A percentile compares a stretch with the other conserved stretches of the same genome.
These are phyloP conservation scores for Backusella tarrabulga DNA, from an alignment of 192 early-diverging fungal genomes.

Conservation along the genomic window DNA sequence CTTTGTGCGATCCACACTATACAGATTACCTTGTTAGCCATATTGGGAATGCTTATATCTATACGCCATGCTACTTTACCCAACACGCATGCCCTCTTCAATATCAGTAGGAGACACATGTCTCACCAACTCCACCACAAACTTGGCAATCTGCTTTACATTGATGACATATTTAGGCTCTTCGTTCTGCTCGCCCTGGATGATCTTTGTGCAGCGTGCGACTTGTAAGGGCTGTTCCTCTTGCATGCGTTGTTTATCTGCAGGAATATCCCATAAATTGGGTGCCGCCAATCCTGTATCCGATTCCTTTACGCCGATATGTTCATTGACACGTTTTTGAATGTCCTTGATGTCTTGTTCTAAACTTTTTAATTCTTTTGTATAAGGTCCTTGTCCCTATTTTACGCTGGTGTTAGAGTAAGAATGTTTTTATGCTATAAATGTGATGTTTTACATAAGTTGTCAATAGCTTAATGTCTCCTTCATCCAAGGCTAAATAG, in stretches of 20 bases:
- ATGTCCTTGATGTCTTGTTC: conserved; percentile 96
- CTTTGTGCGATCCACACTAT: conserved; percentile 96
- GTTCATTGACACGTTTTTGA: conserved; percentile 98
- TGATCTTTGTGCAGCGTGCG: conserved; percentile 98
- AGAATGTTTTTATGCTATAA: neutral
- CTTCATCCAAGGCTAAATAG: conserved; percentile 75
- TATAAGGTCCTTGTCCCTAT: conserved; percentile 97
- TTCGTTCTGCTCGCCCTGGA: conserved; percentile 86
- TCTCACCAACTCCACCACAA: conserved; percentile 96
- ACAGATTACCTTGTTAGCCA: neutral
- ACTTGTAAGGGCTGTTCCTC: conserved; percentile 96
- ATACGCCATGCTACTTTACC: conserved; percentile 56
- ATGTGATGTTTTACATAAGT: conserved; percentile 69
- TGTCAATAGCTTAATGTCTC: conserved; percentile 88
- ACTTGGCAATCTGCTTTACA: conserved; percentile 99
- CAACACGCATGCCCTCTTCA: conserved; percentile 99
- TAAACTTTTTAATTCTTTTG: conserved; percentile 89
- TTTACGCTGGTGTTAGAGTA: neutral
- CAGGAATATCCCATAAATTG: conserved; percentile 98
- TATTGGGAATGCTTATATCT: neutral
- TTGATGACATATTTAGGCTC: conserved; percentile 98
- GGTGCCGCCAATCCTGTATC: conserved; percentile 98
- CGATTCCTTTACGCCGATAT: conserved; percentile 98
- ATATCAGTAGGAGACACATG: conserved; percentile 98
- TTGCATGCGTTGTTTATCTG: conserved; percentile 96